Evolutionary conservation across 1,284 basidiomycete genomes (phyloP).

Genomic region (Moesziomyces globuligerus): DNA sequence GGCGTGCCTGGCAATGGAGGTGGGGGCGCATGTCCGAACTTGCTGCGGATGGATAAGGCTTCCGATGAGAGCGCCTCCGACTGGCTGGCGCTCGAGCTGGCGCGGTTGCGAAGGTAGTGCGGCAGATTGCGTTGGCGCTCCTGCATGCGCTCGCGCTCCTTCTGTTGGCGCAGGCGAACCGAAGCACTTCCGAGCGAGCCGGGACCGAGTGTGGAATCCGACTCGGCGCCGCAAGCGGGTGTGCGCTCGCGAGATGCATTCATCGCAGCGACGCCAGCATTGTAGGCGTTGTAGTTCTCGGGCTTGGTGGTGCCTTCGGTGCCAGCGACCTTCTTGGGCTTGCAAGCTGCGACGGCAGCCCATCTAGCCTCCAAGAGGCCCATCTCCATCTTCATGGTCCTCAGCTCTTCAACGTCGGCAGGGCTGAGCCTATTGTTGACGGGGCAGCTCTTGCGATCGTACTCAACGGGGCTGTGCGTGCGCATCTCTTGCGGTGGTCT

Average conservation of each 20-base stretch:
- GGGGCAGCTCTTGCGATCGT: constrained; percentile 64
- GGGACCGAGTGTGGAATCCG: constrained; percentile 36
- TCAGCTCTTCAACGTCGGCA: constrained; percentile 64
- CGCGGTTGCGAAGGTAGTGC: constrained; percentile 32
- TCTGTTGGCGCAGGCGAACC: constrained; percentile 42
- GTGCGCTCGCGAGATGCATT: constrained; percentile 28
- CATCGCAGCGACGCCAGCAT: constrained; percentile 43
- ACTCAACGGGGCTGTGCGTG: constrained; percentile 66
- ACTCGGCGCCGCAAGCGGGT: constrained; percentile 36
- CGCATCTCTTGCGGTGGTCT: constrained; percentile 60
- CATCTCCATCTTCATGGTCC: constrained; percentile 63
- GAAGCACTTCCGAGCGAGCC: constrained; percentile 27
- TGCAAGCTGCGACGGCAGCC: constrained; percentile 58
- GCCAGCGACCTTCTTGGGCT: constrained; percentile 38
- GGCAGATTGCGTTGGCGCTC: constrained; percentile 46
- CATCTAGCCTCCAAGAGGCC: constrained; percentile 64
- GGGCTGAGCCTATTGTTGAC: constrained; percentile 61
- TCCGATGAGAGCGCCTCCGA: constrained; percentile 34
- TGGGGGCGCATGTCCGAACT: constrained; percentile 47
- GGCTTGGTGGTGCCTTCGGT: constrained; percentile 46
- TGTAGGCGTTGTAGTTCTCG: constrained; percentile 45
- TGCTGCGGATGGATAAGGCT: constrained; percentile 44
- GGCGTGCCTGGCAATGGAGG: constrained; percentile 41
- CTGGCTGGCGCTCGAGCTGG: constrained; percentile 6
- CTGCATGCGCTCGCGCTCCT: constrained; percentile 42